Base-by-base conservation (phyloP, 805 yeast species). In the Kodamaea hsintzibuensis region DNA sequence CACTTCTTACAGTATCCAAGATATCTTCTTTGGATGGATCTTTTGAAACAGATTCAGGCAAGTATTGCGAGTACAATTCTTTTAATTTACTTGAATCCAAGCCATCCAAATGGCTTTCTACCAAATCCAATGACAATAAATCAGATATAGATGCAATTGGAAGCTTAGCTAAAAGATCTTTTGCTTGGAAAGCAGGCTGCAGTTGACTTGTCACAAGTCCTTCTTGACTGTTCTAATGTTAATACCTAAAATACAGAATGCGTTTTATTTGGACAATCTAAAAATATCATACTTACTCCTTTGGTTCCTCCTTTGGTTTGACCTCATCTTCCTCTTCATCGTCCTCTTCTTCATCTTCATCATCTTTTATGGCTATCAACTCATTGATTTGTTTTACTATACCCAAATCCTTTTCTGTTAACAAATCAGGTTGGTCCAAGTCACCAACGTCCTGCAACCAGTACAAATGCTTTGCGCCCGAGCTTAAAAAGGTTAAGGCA, bases 381-480 rank as follows among this genome's bases (percentile, higher is more conserved):
- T 78, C 79, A 55, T 78, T 71, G 47, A 88, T 77, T 59, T 76
- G 74, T 17, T 68, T 73, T 40, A 79, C 62, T 39, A 85, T 72
- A 46, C 75, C 76, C 57, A 69, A 62, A 66, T 90, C 96, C 59
- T 80, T 80, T 30, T 69, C 79, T 25, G 87, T 82, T 71, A 86
- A 81, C 63, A 79, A 78, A 51, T 73, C 72, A 42, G 78, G 78
- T 49, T 80, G 80, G 57, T 85, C 88, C 53, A 84, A 89, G 62
- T 84, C 83, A 7, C 85, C 89, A 49, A 57, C 81, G 59, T 84
- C 89, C 70, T 90, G 97, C 71, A 91, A 73, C 97, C 97, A 90
- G 64, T 78, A 82, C 60, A 82, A 68, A 57, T 74, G 73, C 60
- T 74, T 80, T 55, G 86, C 85, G 48, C 88, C 88, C 25, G 89